Conservation (phyloP, 495 filamentous ascomycete species). For the Annulohypoxylon nitens region DNA sequence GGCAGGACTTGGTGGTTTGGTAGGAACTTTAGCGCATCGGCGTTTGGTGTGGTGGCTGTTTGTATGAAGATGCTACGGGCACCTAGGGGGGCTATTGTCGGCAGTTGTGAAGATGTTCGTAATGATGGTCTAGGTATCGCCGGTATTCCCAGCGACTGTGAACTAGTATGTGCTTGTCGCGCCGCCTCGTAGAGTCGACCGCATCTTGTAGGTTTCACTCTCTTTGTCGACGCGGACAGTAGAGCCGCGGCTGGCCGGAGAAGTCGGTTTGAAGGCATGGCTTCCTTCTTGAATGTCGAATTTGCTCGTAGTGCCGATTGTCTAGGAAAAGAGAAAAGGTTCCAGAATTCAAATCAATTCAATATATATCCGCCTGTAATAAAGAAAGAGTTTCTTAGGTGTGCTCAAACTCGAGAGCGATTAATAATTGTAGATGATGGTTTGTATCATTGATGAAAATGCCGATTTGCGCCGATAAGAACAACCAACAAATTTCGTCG, state of each 20-base stretch:
- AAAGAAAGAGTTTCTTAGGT: conserved; percentile 11
- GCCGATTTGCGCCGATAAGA: conserved; percentile 44
- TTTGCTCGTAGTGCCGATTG: conserved; percentile 1
- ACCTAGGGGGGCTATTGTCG: conserved; percentile 48
- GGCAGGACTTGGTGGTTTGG: conserved; percentile 88
- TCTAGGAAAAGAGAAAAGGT: background rate
- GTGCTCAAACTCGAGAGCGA: conserved; percentile 18
- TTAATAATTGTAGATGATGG: conserved; percentile 24
- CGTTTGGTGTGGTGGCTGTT: conserved; percentile 92
- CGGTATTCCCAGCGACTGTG: conserved; percentile 43
- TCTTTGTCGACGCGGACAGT: conserved; percentile 39
- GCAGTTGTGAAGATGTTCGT: conserved; percentile 27
- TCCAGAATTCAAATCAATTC: background rate
- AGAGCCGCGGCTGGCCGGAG: conserved; percentile 46
- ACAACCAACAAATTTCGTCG: conserved; percentile 37
- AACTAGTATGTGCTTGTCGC: conserved; percentile 45
- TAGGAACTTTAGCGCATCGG: conserved; percentile 93
- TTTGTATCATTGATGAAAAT: conserved; percentile 11
- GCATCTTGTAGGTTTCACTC: conserved; percentile 36
- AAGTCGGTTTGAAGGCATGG: conserved; percentile 48
- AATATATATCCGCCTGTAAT: background rate
- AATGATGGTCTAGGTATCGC: conserved; percentile 43
- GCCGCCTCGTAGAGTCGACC: conserved; percentile 41
- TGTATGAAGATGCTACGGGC: conserved; percentile 95
- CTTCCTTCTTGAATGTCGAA: background rate